A percentile compares a stretch with the other conserved stretches of the same genome.
Evolutionary conservation across 768 basidiomycete species (phyloP).

Genomic region (Agaricus blazei): DNA sequence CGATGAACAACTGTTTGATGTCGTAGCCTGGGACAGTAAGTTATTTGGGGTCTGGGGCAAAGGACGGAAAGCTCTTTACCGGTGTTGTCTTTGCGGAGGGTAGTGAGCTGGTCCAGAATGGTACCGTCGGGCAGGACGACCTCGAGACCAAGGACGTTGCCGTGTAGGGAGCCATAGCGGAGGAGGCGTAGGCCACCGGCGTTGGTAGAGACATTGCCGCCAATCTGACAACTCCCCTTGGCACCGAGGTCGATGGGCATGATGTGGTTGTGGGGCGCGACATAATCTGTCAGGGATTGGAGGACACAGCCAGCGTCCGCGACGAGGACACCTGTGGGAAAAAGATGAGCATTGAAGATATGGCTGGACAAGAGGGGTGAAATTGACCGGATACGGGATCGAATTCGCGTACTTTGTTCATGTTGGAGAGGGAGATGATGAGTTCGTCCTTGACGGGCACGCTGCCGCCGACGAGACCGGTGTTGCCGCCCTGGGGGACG

Average conservation of each 20-base stretch:
- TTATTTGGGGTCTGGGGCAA: neutral
- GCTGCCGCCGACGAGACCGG: slow-evolving; percentile 93
- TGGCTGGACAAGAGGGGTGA: slow-evolving; percentile 7
- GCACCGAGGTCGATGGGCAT: slow-evolving; percentile 96
- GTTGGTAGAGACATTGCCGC: slow-evolving; percentile 95
- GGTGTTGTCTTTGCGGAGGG: slow-evolving; percentile 95
- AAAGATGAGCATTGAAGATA: slow-evolving; percentile 2
- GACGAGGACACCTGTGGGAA: slow-evolving; percentile 69
- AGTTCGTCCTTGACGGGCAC: slow-evolving; percentile 87
- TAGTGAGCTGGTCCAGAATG: slow-evolving; percentile 82
- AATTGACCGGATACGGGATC: slow-evolving; percentile 74
- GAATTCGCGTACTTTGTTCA: slow-evolving; percentile 78
- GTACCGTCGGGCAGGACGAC: slow-evolving; percentile 94
- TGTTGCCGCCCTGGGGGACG: slow-evolving; percentile 98
- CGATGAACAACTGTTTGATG: slow-evolving; percentile 97
- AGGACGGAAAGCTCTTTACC: slow-evolving; percentile 39
- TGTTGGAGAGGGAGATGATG: slow-evolving; percentile 76
- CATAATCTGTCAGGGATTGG: slow-evolving; percentile 79
- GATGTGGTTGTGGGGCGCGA: slow-evolving; percentile 85
- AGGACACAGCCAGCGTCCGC: slow-evolving; percentile 95
- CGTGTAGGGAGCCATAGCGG: slow-evolving; percentile 93
- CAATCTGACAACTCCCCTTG: slow-evolving; percentile 98
- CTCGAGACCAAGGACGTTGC: slow-evolving; percentile 91
- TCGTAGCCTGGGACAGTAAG: slow-evolving; percentile 69
- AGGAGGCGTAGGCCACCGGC: slow-evolving; percentile 94